Percentiles rank a stretch among this genome's conserved stretches.
Evolutionary conservation across 164 flowering plant genomes (phyloP).

Genomic region (Paratinospora sagittata): DNA sequence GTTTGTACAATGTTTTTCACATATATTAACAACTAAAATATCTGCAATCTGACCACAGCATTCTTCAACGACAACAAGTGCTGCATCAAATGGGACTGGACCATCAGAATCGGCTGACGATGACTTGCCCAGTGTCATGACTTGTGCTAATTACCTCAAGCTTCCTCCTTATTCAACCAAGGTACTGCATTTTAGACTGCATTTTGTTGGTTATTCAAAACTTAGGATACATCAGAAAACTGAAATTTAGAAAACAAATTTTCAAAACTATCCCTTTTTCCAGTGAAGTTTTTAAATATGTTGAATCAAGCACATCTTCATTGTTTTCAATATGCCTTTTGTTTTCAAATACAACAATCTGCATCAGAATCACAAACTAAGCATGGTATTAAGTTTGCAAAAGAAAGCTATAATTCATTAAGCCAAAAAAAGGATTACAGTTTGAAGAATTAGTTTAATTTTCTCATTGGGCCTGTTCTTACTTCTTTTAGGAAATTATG

Average conservation of each 20-base stretch:
- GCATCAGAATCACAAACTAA: no score
- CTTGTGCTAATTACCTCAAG: conserved; percentile 98
- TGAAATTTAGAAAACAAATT: no score
- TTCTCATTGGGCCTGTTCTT: not conserved
- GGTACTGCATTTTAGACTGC: conserved; percentile 35
- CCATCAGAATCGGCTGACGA: conserved; percentile 81
- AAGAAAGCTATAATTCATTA: no score
- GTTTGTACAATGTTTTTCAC: not conserved
- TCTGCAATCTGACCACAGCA: conserved; percentile 43
- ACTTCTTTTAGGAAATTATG: conserved; percentile 75
- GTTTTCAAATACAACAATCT: no score
- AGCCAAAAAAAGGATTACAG: not conserved
- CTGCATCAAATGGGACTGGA: conserved; percentile 57
- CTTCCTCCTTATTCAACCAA: conserved; percentile 98
- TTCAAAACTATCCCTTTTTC: no score
- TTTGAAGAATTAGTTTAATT: not conserved
- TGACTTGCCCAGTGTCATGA: conserved; percentile 99
- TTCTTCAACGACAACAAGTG: conserved; percentile 51
- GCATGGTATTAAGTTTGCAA: no score
- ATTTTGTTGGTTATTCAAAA: not conserved
- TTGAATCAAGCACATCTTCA: no score
- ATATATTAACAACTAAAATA: not conserved
- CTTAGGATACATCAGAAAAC: no score
- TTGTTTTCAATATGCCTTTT: no score
- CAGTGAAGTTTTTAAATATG: no score